Base-by-base conservation (phyloP, 495 filamentous ascomycete species). In the Cladorrhinum samala region DNA sequence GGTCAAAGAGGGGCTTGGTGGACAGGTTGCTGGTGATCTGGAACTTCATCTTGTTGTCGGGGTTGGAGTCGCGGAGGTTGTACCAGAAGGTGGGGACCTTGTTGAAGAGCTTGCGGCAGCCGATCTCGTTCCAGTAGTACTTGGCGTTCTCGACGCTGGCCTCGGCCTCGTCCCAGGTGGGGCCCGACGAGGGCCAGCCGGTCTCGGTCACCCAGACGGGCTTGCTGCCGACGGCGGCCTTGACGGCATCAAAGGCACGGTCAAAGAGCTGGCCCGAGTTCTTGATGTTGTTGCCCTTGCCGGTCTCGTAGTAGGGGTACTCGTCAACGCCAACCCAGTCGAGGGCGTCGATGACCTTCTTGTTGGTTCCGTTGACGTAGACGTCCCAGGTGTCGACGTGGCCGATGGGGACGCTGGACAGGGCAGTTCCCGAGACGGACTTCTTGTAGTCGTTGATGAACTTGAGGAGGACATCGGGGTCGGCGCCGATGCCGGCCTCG, bases 61-160 rank as follows among this genome's bases (percentile, higher is more conserved):
- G 66, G 67, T 74, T 74, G 49, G 70, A 75, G 58, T 74, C 74
- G 40, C 67, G 64, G 33, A 74, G 68, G 58, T 68, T 71, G 63
- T 70, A 71, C 78, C 79, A 90, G 76, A 80, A 90, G 49, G 82
- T 85, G 68, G 84, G 85, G 65, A 70, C 70, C 56, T 80, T 76
- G 61, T 77, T 80, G 62, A 88, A 83, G 49, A 88, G 75, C 60
- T 66, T 64, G 50, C 69, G 73, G 80, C 86, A 90, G 46, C 78
- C 83, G 46, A 88, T 76, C 60, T 86, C 71, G 46, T 87, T 70
- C 85, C 85, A 90, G 75, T 81, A 90, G 58, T 72, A 77, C 77
- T 85, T 71, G 47, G 85, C 84, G 68, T 89, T 89, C 41, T 68
- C 69, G 19, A 69, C 53, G 53, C 73, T 82, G 44, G 86, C 71